These are phyloP conservation scores for Citrus reticulata DNA, from an alignment of 345 rosid genomes.

Conservation along the genomic window DNA sequence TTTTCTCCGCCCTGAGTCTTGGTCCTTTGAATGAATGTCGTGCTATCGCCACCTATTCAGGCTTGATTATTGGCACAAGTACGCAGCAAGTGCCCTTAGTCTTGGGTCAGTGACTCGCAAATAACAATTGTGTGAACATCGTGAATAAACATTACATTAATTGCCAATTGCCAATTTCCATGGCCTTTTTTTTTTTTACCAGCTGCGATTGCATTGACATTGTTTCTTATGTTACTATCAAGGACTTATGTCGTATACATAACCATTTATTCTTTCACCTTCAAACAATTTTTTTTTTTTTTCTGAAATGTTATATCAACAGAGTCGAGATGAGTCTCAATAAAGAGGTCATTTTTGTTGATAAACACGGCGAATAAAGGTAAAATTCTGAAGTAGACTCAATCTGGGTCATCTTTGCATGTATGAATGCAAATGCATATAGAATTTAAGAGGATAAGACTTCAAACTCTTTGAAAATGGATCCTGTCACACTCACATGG, in stretches of 20 bases:
- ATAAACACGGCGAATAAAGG: no score
- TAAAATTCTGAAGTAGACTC: no score
- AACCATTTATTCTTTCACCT: no score
- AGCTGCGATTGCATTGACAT: no score
- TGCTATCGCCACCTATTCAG: background rate
- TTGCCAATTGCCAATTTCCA: background rate
- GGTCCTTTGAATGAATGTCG: background rate
- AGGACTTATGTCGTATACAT: no score
- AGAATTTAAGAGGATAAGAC: background rate
- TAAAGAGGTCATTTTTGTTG: no score
- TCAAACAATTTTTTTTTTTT: no score
- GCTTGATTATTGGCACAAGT: background rate
- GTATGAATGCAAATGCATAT: background rate
- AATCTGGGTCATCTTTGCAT: no score
- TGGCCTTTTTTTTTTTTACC: no score
- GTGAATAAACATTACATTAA: background rate
- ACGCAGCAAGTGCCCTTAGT: background rate
- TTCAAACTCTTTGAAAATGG: background rate
- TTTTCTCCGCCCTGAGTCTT: background rate
- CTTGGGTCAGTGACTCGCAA: background rate
- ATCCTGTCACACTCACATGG: background rate
- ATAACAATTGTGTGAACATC: background rate
- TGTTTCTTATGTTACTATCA: no score
- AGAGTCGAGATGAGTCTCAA: no score
- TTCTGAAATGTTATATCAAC: no score